Percentiles rank a stretch among this genome's conserved stretches.
phyloP scores from a whole-genome alignment of 768 basidiomycete species.

The Hortiboletus flavorubellus region DNA sequence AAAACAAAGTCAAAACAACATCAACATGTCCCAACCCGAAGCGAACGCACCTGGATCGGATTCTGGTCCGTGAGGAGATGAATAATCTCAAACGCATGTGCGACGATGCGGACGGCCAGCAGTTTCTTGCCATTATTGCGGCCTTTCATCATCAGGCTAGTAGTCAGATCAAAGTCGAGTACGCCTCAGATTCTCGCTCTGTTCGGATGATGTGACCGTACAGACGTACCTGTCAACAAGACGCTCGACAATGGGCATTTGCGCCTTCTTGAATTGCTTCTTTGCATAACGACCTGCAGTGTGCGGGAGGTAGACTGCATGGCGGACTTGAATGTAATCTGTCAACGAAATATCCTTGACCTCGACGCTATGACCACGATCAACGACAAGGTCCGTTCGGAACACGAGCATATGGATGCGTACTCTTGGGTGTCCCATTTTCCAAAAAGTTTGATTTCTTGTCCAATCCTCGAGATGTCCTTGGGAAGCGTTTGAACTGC shows the following conservation, averaged over 20 bases:
- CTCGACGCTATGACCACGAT: constrained; percentile 66
- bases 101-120: constrained; percentile 89
- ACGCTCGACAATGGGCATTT: constrained; percentile 99
- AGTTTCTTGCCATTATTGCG: too few relatives aligned
- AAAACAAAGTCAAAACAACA: not conserved
- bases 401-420: constrained; percentile 30
- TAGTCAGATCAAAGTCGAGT: too few relatives aligned
- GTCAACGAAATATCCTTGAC: constrained; percentile 99
- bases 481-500: constrained; percentile 70
- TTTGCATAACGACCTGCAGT: constrained; percentile 99
- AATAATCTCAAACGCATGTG: constrained; percentile 99
- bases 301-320: constrained; percentile 96
- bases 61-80: constrained; percentile 99
- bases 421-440: constrained; percentile 99
- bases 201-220: not conserved
- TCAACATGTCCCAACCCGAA: too few relatives aligned
- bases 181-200: not conserved
- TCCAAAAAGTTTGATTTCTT: constrained; percentile 94
- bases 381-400: constrained; percentile 6
- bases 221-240: constrained; percentile 85
- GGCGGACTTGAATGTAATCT: constrained; percentile 99
- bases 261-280: constrained; percentile 99
- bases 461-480: constrained; percentile 76
- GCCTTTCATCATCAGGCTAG: too few relatives aligned
- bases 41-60: constrained; percentile 83